Base-by-base conservation (phyloP, 2,329 filamentous ascomycete species). In the Teratosphaeria destructans region DNA sequence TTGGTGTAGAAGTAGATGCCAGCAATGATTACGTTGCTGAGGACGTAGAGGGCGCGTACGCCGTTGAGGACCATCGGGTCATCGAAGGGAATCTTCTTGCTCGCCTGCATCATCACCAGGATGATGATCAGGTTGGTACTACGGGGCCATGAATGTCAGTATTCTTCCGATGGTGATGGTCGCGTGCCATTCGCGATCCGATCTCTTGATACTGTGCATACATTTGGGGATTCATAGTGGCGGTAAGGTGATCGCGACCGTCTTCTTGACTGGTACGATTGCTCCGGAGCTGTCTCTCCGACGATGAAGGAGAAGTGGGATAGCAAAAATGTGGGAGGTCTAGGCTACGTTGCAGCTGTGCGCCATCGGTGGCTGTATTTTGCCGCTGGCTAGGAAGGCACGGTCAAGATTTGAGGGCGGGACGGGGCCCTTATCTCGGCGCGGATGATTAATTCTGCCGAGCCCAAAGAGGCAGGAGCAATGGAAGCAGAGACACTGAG, bases 61-160 rank as follows among this genome's bases (percentile, higher is more conserved):
- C 80, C 76, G 67, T 83, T 82, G 60, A 88, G 79, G 55, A 87
- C 84, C 63, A 82, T 80, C n/a, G 85, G 90, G 72, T 97, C 87
- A 34, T 97, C 93, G 71, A 97, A 96, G 55, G 92, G 90, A 63
- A 99, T 86, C 77, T 87, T 90, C 84, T 97, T 97, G 69, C 91
- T 89, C 63, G 95, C 88, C 82, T 96, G 93, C 90, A 97, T 96
- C 88, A 96, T 95, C 74, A 89, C 89, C 69, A 96, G 85, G 79
- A 95, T 92, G 86, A 96, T 91, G 80, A 90, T 81, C 75, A 96
- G 82, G 83, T 96, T 96, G 76, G 89, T 90, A 71, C 91, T 95
- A 76, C 55, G 47, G 16, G 5, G 43, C n/a, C 43, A 19, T 32
- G 23, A 35, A 16, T 54, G 52, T 54, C 52, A 54, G 52, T 54